Percentiles rank a stretch among this genome's conserved stretches.
phyloP scores from a whole-genome alignment of 2,329 filamentous ascomycete genomes.

The Ophiosphaerella herpotricha region DNA sequence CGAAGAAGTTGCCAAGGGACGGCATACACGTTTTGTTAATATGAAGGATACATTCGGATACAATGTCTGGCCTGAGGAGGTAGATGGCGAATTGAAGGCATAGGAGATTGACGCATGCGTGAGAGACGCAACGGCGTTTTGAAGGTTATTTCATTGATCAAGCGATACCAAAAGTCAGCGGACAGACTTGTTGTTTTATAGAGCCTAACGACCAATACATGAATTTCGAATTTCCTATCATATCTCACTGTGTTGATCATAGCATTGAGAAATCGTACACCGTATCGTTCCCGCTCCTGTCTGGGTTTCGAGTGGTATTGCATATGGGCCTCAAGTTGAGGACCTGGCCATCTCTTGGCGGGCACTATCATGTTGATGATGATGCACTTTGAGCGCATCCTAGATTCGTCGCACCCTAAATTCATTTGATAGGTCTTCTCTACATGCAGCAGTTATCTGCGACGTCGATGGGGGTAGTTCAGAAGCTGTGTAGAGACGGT shows the following conservation, averaged over 20 bases:
- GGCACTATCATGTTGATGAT: no score
- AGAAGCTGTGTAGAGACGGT: no score
- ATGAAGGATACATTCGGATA: constrained; percentile 83
- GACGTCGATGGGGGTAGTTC: background rate
- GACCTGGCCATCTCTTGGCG: no score
- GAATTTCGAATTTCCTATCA: background rate
- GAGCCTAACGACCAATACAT: constrained; percentile 10
- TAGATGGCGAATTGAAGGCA: constrained; percentile 32
- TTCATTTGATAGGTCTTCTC: background rate
- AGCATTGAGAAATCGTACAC: background rate
- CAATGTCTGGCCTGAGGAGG: constrained; percentile 60
- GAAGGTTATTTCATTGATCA: constrained; percentile 12
- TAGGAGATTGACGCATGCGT: constrained; percentile 9
- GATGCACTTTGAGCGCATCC: no score
- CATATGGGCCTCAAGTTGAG: background rate
- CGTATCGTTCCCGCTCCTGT: no score
- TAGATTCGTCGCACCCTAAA: background rate
- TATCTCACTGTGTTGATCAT: background rate
- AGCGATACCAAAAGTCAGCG: constrained; percentile 30
- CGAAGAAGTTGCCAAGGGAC: constrained; percentile 66
- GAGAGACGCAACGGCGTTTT: background rate
- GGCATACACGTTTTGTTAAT: constrained; percentile 75
- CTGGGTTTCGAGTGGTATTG: background rate
- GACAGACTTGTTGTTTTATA: constrained; percentile 17
- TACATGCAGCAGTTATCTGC: background rate